phyloP scores from a whole-genome alignment of 179 eudicot species.

The Carnegiea gigantea region DNA sequence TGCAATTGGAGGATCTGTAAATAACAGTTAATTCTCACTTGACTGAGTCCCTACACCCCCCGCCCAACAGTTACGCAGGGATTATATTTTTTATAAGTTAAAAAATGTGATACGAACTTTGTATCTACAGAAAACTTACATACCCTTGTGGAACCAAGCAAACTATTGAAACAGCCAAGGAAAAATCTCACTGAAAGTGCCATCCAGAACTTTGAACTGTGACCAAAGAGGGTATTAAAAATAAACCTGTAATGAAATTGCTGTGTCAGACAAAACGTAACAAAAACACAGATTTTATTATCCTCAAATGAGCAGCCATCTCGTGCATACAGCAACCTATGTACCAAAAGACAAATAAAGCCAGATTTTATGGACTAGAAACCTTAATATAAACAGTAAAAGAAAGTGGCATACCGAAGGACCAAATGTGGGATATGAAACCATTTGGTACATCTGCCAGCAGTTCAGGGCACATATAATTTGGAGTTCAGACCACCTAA shows the following conservation, averaged over 20 bases:
- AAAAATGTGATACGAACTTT: neutral
- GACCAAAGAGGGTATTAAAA: slow-evolving; percentile 3
- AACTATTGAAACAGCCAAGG: slow-evolving; percentile 6
- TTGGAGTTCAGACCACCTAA: neutral
- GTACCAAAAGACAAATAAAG: neutral
- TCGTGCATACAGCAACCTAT: neutral
- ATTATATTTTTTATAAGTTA: too few relatives aligned
- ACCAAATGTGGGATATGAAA: neutral
- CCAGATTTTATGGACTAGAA: neutral
- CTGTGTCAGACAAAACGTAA: neutral
- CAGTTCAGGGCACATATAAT: neutral
- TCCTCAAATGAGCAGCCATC: neutral
- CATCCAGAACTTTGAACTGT: neutral
- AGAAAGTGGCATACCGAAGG: neutral
- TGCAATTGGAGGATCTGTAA: too few relatives aligned
- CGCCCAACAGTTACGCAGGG: neutral
- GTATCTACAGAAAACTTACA: neutral
- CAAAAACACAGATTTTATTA: too few relatives aligned
- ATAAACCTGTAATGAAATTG: neutral
- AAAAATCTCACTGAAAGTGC: neutral
- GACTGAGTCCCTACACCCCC: neutral
- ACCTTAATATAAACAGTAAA: neutral
- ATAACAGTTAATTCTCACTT: too few relatives aligned
- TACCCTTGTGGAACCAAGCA: slow-evolving; percentile 7
- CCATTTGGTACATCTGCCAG: neutral